phyloP scores from a whole-genome alignment of 371 early-diverging fungal species.

The Mucor mucedo region DNA sequence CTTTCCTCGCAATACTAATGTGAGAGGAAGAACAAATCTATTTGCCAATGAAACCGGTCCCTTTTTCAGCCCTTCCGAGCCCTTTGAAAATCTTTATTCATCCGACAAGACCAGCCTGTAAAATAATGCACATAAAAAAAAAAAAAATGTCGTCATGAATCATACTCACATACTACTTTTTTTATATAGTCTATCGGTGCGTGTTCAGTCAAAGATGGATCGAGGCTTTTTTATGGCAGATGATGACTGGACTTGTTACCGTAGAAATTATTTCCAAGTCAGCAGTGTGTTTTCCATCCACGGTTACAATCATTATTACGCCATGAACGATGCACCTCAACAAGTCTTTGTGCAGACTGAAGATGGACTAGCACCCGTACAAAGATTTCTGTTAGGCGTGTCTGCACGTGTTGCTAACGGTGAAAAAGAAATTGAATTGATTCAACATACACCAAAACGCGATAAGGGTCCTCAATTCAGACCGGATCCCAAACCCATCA shows the following conservation, averaged over 20 bases:
- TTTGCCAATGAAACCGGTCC: constrained; percentile 32
- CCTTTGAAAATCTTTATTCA: constrained; percentile 55
- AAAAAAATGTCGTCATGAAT: too few relatives aligned
- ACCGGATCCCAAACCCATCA: constrained; percentile 61
- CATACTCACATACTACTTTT: background rate
- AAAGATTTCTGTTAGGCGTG: constrained; percentile 67
- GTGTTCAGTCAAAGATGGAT: constrained; percentile 65
- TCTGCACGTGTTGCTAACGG: constrained; percentile 58
- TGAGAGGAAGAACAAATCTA: constrained; percentile 25
- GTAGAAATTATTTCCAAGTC: constrained; percentile 88
- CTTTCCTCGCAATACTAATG: constrained; percentile 11
- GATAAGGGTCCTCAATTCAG: constrained; percentile 82
- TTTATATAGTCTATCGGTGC: constrained; percentile 42
- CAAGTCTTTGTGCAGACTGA: constrained; percentile 49
- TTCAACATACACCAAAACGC: constrained; percentile 88
- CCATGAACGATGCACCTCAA: constrained; percentile 33
- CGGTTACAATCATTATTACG: constrained; percentile 45
- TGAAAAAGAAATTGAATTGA: constrained; percentile 68
- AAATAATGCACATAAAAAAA: constrained; percentile 6
- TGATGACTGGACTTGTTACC: constrained; percentile 86
- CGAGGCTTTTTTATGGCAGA: constrained; percentile 76
- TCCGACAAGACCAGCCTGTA: constrained; percentile 58
- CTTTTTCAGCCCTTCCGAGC: constrained; percentile 43
- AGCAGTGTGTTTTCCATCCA: constrained; percentile 65
- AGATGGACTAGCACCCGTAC: constrained; percentile 19